Base-by-base conservation (phyloP, 805 yeast species). In the Candida silvatica region DNA sequence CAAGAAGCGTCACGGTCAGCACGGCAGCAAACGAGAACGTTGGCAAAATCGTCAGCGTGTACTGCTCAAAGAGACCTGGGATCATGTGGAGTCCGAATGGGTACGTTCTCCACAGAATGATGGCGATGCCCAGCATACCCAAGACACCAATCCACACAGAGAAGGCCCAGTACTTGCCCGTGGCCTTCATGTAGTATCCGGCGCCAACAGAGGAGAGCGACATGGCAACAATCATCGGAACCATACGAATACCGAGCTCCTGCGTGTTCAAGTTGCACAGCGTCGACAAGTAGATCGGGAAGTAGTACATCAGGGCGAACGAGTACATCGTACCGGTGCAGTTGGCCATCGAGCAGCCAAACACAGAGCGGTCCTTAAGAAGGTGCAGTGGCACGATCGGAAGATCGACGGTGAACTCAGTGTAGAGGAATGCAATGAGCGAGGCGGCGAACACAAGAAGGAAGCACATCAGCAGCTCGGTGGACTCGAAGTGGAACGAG, bases 311-410 rank as follows among this genome's bases (percentile, higher is more conserved):
- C 39, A 69, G 65, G 5, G 61, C 52, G 33, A 61, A 61, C 36
- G 65, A 50, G 31, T 63, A 61, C 77, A 73, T 59, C 41, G 79
- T 56, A 45, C 66, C 62, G 47, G 74, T 74, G 69, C 80, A 73
- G 48, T 77, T 77, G 6, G 82, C 67, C 41, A 77, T 58, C 2
- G 85, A 74, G 1, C 81, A 71, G 5, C 83, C 76, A 29, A 75
- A 54, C 3, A 80, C 74, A 2, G 85, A 75, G 41, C 79, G 61
- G 36, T 74, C 67, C 3, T 61, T 58, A 54, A 80, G 57, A 44
- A 79, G 65, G 12, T 58, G 55, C 17, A 79, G 50, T 3, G 87
- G 87, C 20, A 80, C 62, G 8, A 78, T 74, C 6, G 90, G 86
- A 44, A 74, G 77, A 3, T 37, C 18, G 24, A 44, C 44, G 5